Conservation (phyloP, 768 basidiomycete genomes). For the Termitomyces eurrhizus region DNA sequence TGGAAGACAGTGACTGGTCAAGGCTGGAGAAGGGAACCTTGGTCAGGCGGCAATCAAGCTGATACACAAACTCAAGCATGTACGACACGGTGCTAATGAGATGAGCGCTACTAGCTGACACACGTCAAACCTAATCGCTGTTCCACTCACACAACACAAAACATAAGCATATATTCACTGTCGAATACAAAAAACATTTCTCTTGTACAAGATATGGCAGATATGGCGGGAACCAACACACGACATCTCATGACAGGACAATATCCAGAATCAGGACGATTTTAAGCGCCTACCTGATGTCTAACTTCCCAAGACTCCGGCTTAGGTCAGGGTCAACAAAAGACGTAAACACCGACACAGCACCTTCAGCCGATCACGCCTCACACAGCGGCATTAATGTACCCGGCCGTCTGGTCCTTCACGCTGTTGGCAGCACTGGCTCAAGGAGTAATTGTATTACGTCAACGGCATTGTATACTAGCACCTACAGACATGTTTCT, state of each 20-base stretch:
- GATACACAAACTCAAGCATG: not conserved
- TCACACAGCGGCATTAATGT: constrained; percentile 1
- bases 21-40: not conserved
- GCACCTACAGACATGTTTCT: too few species aligned
- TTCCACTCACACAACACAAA: not conserved
- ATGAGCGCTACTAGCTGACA: not conserved
- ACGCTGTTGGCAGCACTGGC: too few species aligned
- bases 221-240: not conserved
- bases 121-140: not conserved
- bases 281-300: constrained; percentile 1
- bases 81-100: not conserved
- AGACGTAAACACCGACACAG: constrained; percentile 7
- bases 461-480: too few species aligned
- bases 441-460: too few species aligned
- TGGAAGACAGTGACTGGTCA: not conserved
- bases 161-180: constrained; percentile 3
- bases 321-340: constrained; percentile 10
- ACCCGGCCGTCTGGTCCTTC: too few species aligned
- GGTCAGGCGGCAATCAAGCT: not conserved
- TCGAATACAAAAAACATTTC: constrained; percentile 1
- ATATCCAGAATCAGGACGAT: not conserved
- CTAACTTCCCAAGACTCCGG: not conserved
- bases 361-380: constrained; percentile 1
- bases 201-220: constrained; percentile 3
- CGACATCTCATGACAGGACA: not conserved